phyloP scores from a whole-genome alignment of 2,329 filamentous ascomycete genomes.

The Tothia fuscella region DNA sequence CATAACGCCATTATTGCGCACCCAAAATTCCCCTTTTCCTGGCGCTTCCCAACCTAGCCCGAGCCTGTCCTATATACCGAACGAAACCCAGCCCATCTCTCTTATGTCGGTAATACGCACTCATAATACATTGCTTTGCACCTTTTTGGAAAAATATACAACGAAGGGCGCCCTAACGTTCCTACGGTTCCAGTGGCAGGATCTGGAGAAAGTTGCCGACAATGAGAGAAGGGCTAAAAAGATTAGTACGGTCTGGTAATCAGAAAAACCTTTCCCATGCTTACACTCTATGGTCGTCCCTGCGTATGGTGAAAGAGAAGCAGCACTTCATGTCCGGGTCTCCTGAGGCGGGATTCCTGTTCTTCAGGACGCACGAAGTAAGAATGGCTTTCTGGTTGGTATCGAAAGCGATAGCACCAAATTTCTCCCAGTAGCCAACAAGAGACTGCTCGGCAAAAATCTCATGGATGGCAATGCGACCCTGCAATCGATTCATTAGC shows the following conservation, averaged over 20 bases:
- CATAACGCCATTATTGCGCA: too few species aligned
- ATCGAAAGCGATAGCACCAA: conserved; percentile 95
- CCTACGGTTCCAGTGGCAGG: conserved; percentile 29
- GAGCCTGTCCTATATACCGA: too few species aligned
- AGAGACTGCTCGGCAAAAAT: conserved; percentile 91
- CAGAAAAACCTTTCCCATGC: conserved; percentile 39
- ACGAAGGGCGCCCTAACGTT: too few species aligned
- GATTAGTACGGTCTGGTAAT: conserved; percentile 21
- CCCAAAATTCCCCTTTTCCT: too few species aligned
- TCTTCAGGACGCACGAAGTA: conserved; percentile 85
- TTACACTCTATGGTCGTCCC: conserved; percentile 95
- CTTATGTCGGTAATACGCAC: too few species aligned
- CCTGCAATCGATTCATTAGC: conserved; percentile 42
- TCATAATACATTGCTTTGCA: too few species aligned
- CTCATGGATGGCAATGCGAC: conserved; percentile 88
- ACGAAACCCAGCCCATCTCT: too few species aligned
- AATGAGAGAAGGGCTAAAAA: conserved; percentile 71
- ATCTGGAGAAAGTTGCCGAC: conserved; percentile 95
- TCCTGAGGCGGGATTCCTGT: conserved; percentile 47
- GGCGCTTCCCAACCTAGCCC: too few species aligned
- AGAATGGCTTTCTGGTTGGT: conserved; percentile 86
- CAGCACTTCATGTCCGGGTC: conserved; percentile 78
- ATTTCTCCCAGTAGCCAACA: conserved; percentile 98
- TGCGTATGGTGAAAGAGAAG: conserved; percentile 92
- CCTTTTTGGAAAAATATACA: too few species aligned